Evolutionary conservation across 2,329 filamentous ascomycete species (phyloP).

Genomic region (Alternaria atra): DNA sequence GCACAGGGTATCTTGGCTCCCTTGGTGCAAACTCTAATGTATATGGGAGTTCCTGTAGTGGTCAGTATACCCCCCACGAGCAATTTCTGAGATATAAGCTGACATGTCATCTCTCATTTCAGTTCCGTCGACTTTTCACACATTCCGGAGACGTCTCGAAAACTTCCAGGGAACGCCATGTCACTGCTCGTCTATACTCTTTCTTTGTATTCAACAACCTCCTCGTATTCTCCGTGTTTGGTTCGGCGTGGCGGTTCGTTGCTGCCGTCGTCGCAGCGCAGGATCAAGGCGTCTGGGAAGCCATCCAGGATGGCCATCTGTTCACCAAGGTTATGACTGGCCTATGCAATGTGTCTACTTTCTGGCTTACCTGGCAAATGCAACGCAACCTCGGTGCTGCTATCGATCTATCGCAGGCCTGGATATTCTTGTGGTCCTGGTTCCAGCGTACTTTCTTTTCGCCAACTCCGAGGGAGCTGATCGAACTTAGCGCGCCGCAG

Average conservation of each 20-base stretch:
- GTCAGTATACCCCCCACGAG: neutral
- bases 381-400: conserved; percentile 87
- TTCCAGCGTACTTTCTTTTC: conserved; percentile 80
- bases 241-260: conserved; percentile 82
- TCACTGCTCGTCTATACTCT: conserved; percentile 87
- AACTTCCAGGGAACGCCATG: conserved; percentile 84
- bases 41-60: conserved; percentile 84
- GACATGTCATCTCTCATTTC: neutral
- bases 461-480: conserved; percentile 89
- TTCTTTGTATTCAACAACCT: conserved; percentile 99
- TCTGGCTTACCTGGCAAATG: conserved; percentile 89
- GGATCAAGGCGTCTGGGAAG: conserved; percentile 68
- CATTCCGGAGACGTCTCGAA: conserved; percentile 89
- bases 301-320: conserved; percentile 72
- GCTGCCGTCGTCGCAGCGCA: conserved; percentile 67
- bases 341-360: conserved; percentile 82
- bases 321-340: conserved; percentile 73
- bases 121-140: conserved; percentile 83
- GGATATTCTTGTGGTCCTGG: conserved; percentile 81
- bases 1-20: conserved; percentile 93
- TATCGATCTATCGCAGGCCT: conserved; percentile 85
- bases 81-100: neutral
- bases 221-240: conserved; percentile 91
- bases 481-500: conserved; percentile 90
- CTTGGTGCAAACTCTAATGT: conserved; percentile 83